Evolutionary conservation across 441 rosid genomes (phyloP).

Genomic region (Populus hybrid): DNA sequence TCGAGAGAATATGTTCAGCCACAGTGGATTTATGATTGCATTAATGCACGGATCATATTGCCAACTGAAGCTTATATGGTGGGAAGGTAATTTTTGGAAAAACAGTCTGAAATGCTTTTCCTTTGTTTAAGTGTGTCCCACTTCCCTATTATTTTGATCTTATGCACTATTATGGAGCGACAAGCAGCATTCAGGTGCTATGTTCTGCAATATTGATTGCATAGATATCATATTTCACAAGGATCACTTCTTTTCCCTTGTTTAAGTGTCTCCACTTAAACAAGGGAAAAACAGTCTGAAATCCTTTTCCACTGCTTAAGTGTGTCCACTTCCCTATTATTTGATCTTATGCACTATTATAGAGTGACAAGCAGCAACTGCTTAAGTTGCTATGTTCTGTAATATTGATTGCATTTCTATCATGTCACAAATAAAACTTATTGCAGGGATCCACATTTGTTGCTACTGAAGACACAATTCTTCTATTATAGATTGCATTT

Average conservation of each 20-base stretch:
- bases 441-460: neutral
- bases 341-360: neutral
- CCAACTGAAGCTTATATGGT: constrained; percentile 69
- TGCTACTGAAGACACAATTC: neutral
- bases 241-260: neutral
- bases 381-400: neutral
- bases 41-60: constrained; percentile 72
- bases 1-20: constrained; percentile 92
- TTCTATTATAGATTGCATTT: neutral
- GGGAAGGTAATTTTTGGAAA: constrained; percentile 56
- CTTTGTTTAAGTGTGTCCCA: neutral
- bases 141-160: neutral
- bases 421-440: neutral
- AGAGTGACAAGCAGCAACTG: neutral
- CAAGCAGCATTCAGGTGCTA: neutral
- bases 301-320: neutral
- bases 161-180: neutral
- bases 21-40: constrained; percentile 84
- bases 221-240: neutral
- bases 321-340: neutral
- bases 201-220: neutral
- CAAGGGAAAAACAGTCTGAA: neutral
- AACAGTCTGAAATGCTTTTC: neutral
- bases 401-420: neutral
- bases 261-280: neutral